phyloP scores from a whole-genome alignment of 2,329 filamentous ascomycete genomes.

The Fusarium abutilonis region DNA sequence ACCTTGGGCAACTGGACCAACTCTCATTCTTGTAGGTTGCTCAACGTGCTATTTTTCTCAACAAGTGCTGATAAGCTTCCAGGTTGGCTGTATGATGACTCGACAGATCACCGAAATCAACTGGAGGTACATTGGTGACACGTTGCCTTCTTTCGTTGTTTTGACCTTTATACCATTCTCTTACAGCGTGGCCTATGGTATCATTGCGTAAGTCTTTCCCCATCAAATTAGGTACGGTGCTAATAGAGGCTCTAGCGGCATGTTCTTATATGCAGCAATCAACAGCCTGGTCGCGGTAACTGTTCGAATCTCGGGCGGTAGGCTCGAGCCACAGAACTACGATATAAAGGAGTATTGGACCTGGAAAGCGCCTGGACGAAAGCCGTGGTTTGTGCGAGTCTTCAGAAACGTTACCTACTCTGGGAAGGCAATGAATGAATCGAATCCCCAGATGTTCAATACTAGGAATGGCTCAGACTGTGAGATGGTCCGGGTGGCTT shows the following conservation, averaged over 20 bases:
- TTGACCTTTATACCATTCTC: constrained; percentile 85
- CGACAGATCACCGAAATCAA: constrained; percentile 80
- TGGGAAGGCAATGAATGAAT: not conserved
- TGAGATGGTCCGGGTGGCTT: constrained; percentile 25
- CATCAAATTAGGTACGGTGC: fast-evolving
- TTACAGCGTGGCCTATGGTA: constrained; percentile 82
- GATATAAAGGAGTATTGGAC: constrained; percentile 42
- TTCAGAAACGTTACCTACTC: not conserved
- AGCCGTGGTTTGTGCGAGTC: constrained; percentile 29
- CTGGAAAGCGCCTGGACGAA: constrained; percentile 29
- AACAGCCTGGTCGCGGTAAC: constrained; percentile 28
- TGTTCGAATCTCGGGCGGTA: constrained; percentile 17
- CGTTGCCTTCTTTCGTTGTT: constrained; percentile 80
- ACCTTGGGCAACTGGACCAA: constrained; percentile 79
- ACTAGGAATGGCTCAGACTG: constrained; percentile 14
- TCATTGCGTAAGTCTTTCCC: constrained; percentile 64
- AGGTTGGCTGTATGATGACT: constrained; percentile 81
- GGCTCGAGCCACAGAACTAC: constrained; percentile 31
- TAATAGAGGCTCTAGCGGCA: constrained; percentile 12
- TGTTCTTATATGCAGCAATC: constrained; percentile 30
- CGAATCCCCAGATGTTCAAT: not conserved
- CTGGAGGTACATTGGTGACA: constrained; percentile 82
- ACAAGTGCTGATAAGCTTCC: not conserved
- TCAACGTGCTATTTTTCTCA: too few relatives aligned
- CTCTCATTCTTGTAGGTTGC: constrained; percentile 67